A percentile compares a stretch with the other conserved stretches of the same genome.
phyloP scores from a whole-genome alignment of 2,329 filamentous ascomycete genomes.

The Penicillium sp. region DNA sequence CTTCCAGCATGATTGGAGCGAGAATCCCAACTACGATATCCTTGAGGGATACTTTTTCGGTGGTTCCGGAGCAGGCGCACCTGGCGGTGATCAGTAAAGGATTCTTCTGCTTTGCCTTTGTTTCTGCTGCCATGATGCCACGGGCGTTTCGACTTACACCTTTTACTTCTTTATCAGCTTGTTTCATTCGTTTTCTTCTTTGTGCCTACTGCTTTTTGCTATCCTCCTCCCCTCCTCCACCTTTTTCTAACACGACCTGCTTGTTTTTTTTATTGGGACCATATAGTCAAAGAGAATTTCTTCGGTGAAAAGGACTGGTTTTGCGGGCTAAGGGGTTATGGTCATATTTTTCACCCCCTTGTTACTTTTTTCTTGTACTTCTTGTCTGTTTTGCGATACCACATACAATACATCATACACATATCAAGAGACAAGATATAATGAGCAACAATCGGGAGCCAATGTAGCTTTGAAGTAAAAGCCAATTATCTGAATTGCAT shows the following conservation, averaged over 20 bases:
- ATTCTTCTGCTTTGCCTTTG: slow-evolving; percentile 5
- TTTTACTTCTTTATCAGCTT: slow-evolving; percentile 13
- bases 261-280: slow-evolving; percentile 14
- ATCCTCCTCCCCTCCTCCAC: slow-evolving; percentile 5
- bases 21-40: slow-evolving; percentile 56
- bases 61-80: slow-evolving; percentile 41
- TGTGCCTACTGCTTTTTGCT: slow-evolving; percentile 4
- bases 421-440: background rate
- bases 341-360: slow-evolving; percentile 4
- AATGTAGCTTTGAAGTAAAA: background rate
- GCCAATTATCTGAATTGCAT: background rate
- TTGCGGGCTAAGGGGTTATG: slow-evolving; percentile 8
- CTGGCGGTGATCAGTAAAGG: slow-evolving; percentile 29
- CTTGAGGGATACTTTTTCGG: slow-evolving; percentile 65
- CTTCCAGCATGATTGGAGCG: slow-evolving; percentile 57
- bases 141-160: background rate
- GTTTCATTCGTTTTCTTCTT: slow-evolving; percentile 12
- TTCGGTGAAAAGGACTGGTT: slow-evolving; percentile 20
- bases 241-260: slow-evolving; percentile 13
- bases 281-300: slow-evolving; percentile 15
- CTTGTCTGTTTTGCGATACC: slow-evolving; percentile 23
- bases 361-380: slow-evolving; percentile 10
- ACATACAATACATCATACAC: slow-evolving; percentile 19
- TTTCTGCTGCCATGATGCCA: slow-evolving; percentile 4
- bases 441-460: background rate